Evolutionary conservation across 1,139 yeast genomes (phyloP), one percentile per base, ranked within the genome.

Genomic region (Wickerhamomyces sp.): DNA sequence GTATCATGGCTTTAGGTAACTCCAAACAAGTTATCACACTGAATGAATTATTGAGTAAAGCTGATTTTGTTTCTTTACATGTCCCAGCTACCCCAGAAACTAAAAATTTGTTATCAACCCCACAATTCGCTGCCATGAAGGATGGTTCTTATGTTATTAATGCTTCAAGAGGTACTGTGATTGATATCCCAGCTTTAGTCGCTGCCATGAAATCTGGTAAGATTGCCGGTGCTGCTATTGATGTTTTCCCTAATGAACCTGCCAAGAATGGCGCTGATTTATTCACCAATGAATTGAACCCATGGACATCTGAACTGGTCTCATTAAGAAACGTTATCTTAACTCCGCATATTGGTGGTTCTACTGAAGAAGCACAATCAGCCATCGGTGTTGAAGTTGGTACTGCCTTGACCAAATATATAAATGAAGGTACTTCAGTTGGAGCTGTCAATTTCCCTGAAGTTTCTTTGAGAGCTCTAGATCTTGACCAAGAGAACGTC

Each of bases 401-500:
- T 48, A 75, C 86, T 42, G 81, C 96, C 32, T 76, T 93, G 63
- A 76, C 91, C 55, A 89, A 88, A 67, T 94, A 90, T 73, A 85
- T 93, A 66, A 93, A 91, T 69, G 99, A 93, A 73, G 99, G 99
- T 73, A 76, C 83, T 59, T 86, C 98, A n/a, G 78, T 78, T 47
- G 98, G 97, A 61, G 93, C 99, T 9, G 99, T 93, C 51, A 93
- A 93, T 76, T 91, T 94, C 95, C 99, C 99, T 61, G 99, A 94
- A 73, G 98, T 94, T 56, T 74, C 93, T 26, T 76, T 93, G 62
- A 87, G 98, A 73, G 85, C 93, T 32, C 76, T 91, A 58, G 88
- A 89, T 64, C 78, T 85, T 66, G 97, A 90, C 62, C 96, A 89
- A 70, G 83, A 85, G 62, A 78, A 86, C 65, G 78, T 84, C 43